Evolutionary conservation across 169 alveolate genomes (phyloP), one percentile per base, ranked within the genome.

Genomic region (Babesia ovis): DNA sequence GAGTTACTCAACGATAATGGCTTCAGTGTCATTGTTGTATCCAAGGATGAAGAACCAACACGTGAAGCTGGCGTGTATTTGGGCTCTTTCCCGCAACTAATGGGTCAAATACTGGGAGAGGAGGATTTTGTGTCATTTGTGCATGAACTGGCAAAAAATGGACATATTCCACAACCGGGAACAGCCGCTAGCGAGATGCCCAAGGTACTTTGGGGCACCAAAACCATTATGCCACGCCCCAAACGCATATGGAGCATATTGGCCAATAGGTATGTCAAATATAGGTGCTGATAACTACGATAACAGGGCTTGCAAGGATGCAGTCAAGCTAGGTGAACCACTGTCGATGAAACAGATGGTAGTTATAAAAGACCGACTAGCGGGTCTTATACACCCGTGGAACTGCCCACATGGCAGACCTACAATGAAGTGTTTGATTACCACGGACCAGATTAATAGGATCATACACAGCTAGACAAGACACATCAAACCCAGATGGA

Each of bases 401-500:
- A 97, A 97, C 85, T 98, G 99, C 76, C 99, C 99, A 32, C 99
- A 98, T 85, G 99, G 99, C 5, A 85, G 99, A 50, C 99, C 99
- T 5, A 96, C 99, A n/a, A 92, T 98, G 60, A 89, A 89, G 50
- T 84, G 89, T 53, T 75, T 89, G 41, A 71, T 79, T 11, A 66
- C 87, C 37, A 62, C 69, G 25, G 64, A 68, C 25, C 87, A 79
- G 31, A 22, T 79, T 20, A 41, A 61, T 25, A n/a, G 54, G 5
- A 57, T 79, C 1, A 14, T 79, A 6, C 8, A 39, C 14, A 39
- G 46, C 14, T 39, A 39, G 46, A 39, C n/a, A 39, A 39, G 14
- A 14, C 8, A 9, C 46, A n/a, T n/a, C n/a, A n/a, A n/a, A n/a
- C n/a, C n/a, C n/a, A n/a, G n/a, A n/a, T n/a, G n/a, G n/a, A n/a